phyloP scores from a whole-genome alignment of 2,329 filamentous ascomycete genomes.

The Alternaria consortialis region DNA sequence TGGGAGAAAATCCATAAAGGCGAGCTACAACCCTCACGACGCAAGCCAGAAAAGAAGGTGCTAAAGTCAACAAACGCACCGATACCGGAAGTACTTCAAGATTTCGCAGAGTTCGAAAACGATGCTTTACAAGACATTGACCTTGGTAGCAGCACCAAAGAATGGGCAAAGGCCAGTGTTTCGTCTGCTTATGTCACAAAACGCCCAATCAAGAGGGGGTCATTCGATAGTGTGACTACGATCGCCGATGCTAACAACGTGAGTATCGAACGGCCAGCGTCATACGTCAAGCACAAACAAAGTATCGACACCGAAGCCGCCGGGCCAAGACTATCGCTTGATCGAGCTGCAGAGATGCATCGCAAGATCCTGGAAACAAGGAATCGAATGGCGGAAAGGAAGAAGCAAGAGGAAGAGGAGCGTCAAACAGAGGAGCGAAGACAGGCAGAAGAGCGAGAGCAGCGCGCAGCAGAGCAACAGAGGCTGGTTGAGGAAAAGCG shows the following conservation, averaged over 20 bases:
- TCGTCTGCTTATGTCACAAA: neutral
- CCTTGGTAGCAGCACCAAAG: neutral
- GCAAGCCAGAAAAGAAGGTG: neutral
- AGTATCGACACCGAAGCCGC: neutral
- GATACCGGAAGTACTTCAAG: neutral
- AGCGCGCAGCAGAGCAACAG: neutral
- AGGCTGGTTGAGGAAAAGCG: neutral
- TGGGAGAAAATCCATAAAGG: slow-evolving; percentile 1
- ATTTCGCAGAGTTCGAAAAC: neutral
- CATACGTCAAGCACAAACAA: neutral
- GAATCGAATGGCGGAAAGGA: neutral
- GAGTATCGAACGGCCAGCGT: neutral
- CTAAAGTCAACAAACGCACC: neutral
- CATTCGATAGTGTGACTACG: neutral
- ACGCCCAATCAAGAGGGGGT: neutral
- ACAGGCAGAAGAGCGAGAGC: neutral
- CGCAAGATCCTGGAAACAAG: neutral
- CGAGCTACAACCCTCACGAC: neutral
- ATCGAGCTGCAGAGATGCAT: slow-evolving; percentile 1
- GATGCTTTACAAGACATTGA: neutral
- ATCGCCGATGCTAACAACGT: neutral
- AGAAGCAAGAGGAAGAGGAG: slow-evolving; percentile 4
- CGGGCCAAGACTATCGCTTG: neutral
- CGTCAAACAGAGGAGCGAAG: neutral
- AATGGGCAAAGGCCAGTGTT: neutral